Base-by-base conservation (phyloP, 805 yeast genomes). In the Yarrowia yakushimensis region DNA sequence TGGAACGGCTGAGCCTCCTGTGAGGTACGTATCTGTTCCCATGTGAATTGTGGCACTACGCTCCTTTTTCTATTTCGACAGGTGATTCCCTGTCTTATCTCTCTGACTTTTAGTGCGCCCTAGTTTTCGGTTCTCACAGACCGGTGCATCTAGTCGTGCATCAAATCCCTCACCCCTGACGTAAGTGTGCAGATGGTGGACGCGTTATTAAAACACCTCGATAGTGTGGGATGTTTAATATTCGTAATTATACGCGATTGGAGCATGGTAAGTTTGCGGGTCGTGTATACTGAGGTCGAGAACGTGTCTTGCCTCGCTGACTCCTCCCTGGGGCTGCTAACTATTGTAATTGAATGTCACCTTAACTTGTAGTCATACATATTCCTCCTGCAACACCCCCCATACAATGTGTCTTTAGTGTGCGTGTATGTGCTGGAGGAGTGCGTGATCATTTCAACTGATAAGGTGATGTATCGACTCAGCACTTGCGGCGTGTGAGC, bases 121-220 rank as follows among this genome's bases (percentile, higher is more conserved):
- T 48, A 31, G 28, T 11, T 18, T 48, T 33, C 8, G n/a, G 55
- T 31, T 39, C 39, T 39, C 55, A 48, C 55, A 48, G n/a, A 9
- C 22, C n/a, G 15, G 55, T 31, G 55, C 55, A 31, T 48, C 28
- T 31, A 31, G 55, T 31, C 39, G 55, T 48, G 55, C 55, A 33
- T 48, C 55, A 48, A 48, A 48, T 48, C 55, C 55, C 55, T 48
- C 59, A 52, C 42, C 42, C 43, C 43, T 52, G 59, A 52, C 59
- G 59, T 52, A 52, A 52, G 59, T 27, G 59, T 52, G 59, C 59
- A 52, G 59, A 34, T 52, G 22, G 30, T 22, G 17, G 55, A 20
- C 39, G 55, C 55, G 55, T 31, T 48, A 48, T 48, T 48, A 48
- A 33, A 48, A 4, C 30, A 4, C 28, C 25, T n/a, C 6, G 18